Evolutionary conservation across 495 filamentous ascomycete genomes (phyloP).

Genomic region (Cudoniella acicularis): DNA sequence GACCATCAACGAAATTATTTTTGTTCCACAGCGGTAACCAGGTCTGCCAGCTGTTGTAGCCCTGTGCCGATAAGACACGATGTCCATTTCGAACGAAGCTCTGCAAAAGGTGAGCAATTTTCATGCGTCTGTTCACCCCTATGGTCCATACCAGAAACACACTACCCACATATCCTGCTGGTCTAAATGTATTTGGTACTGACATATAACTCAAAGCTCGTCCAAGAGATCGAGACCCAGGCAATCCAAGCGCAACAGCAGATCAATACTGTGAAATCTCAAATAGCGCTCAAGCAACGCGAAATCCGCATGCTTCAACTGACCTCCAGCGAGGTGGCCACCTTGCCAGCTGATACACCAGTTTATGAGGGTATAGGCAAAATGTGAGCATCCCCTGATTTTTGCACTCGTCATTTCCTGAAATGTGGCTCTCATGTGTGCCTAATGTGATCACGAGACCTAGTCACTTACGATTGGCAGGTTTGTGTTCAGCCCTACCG

Average conservation of each 20-base stretch:
- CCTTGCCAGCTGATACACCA: slow-evolving; percentile 72
- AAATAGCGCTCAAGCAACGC: slow-evolving; percentile 81
- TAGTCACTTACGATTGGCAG: slow-evolving; percentile 40
- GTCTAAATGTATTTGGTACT: too few relatives aligned
- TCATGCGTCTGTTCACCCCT: too few relatives aligned
- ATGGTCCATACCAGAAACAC: too few relatives aligned
- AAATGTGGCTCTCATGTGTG: slow-evolving; percentile 10
- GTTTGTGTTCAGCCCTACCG: slow-evolving; percentile 79
- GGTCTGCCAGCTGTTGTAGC: not conserved
- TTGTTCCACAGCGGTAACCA: too few relatives aligned
- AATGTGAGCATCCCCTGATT: slow-evolving; percentile 60
- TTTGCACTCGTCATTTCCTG: not conserved
- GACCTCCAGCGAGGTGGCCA: slow-evolving; percentile 75
- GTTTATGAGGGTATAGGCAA: slow-evolving; percentile 96
- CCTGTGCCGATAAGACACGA: slow-evolving; percentile 34
- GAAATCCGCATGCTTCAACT: slow-evolving; percentile 87
- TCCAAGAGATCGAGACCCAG: slow-evolving; percentile 90
- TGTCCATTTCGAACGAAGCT: slow-evolving; percentile 96
- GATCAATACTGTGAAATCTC: slow-evolving; percentile 79
- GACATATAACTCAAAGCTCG: slow-evolving; percentile 54
- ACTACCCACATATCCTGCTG: too few relatives aligned
- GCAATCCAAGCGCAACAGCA: slow-evolving; percentile 87
- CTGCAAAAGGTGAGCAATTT: slow-evolving; percentile 72
- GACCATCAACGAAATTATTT: too few relatives aligned
- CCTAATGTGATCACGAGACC: slow-evolving; percentile 22